Conservation (phyloP, 345 rosid species). For the Lepidium didymum region DNA sequence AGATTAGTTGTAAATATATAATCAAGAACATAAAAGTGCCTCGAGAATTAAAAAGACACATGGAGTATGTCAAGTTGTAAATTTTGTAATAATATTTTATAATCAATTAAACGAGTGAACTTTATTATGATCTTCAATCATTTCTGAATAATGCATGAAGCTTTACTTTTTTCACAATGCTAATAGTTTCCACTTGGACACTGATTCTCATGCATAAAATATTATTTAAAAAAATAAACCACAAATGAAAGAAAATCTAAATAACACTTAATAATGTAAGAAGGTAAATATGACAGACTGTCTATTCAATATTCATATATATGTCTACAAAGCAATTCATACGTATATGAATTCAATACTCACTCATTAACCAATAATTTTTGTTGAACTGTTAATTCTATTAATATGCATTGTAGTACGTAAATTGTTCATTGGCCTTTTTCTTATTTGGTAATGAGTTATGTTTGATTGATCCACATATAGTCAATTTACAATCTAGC, state of each 20-base stretch:
- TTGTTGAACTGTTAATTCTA: not conserved
- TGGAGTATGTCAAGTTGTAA: conserved; percentile 26
- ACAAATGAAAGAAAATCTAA: not conserved
- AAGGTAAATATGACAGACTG: conserved; percentile 22
- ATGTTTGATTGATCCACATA: no score
- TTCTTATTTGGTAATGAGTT: no score
- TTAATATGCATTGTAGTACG: no score
- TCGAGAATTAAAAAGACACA: conserved; percentile 25
- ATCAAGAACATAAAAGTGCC: conserved; percentile 25
- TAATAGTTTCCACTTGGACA: conserved; percentile 30
- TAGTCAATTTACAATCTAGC: not conserved
- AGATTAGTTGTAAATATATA: conserved; percentile 17
- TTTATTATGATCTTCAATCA: conserved; percentile 18
- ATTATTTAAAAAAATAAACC: not conserved
- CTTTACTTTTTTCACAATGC: conserved; percentile 9
- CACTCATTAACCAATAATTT: not conserved
- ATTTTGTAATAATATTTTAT: conserved; percentile 10
- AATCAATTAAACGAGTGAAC: not conserved
- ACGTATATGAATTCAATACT: not conserved
- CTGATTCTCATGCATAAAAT: conserved; percentile 28
- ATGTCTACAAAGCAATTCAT: not conserved
- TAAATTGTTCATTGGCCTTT: no score
- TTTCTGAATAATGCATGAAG: conserved; percentile 23
- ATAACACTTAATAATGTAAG: not conserved
- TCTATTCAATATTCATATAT: not conserved